A percentile compares a stretch with the other conserved stretches of the same genome.
Evolutionary conservation across 768 basidiomycete species (phyloP).

Genomic region (Lactarius sp.): DNA sequence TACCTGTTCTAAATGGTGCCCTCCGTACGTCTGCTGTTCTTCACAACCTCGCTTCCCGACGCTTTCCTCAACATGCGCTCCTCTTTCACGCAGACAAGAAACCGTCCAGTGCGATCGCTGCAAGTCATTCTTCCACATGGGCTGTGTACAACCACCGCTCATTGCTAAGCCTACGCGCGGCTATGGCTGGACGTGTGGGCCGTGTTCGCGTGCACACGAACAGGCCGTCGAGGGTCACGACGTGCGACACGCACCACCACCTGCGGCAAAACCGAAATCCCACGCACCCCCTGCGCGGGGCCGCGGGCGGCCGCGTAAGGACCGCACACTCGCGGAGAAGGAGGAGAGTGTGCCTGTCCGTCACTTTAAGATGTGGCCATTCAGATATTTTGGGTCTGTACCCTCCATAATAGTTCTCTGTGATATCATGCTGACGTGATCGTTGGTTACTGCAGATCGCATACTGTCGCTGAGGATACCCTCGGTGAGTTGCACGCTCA

Average conservation of each 20-base stretch:
- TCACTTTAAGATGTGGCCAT: conserved; percentile 89
- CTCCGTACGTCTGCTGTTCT: conserved; percentile 51
- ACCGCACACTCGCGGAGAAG: conserved; percentile 63
- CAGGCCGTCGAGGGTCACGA: conserved; percentile 78
- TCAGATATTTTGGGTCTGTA: conserved; percentile 92
- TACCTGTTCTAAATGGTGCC: conserved; percentile 84
- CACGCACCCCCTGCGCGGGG: conserved; percentile 70
- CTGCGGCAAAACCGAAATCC: conserved; percentile 51
- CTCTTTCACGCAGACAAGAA: conserved; percentile 52
- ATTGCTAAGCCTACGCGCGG: conserved; percentile 89
- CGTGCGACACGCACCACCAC: conserved; percentile 50
- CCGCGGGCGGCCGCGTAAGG: conserved; percentile 74
- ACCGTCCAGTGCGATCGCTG: conserved; percentile 89
- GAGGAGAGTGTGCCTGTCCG: conserved; percentile 75
- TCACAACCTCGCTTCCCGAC: conserved; percentile 20
- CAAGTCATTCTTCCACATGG: conserved; percentile 93
- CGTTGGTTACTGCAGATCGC: conserved; percentile 48
- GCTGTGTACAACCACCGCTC: conserved; percentile 88
- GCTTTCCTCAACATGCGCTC: conserved; percentile 10
- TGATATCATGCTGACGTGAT: conserved; percentile 19
- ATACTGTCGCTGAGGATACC: conserved; percentile 90
- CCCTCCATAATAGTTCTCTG: background rate
- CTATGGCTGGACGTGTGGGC: conserved; percentile 96
- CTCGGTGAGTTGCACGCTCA: conserved; percentile 50
- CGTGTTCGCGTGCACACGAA: conserved; percentile 83